phyloP scores from a whole-genome alignment of 148 eudicot species.

The Rhododendron griersonianum region DNA sequence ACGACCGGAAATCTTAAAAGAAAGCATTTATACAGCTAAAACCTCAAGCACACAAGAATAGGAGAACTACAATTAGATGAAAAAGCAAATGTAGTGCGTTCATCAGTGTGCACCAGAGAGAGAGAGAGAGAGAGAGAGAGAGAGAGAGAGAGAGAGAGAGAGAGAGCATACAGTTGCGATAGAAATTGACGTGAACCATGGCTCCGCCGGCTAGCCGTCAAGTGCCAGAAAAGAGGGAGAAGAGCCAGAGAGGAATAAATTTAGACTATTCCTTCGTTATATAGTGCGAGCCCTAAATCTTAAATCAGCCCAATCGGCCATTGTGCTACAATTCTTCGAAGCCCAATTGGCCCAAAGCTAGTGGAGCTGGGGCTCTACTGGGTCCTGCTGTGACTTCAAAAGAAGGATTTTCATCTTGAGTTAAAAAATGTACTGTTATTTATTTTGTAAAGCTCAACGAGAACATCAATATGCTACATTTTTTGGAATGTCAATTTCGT shows the following conservation, averaged over 20 bases:
- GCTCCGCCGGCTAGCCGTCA: slow-evolving; percentile 11
- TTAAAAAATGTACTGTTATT: too few relatives aligned
- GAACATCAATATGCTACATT: too few relatives aligned
- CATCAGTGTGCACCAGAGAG: background rate
- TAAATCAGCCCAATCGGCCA: background rate
- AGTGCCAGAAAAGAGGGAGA: background rate
- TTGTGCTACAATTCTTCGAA: background rate
- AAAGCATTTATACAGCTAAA: background rate
- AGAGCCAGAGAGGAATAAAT: background rate
- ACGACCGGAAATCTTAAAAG: background rate
- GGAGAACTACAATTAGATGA: background rate
- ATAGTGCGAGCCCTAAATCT: background rate
- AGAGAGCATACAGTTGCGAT: slow-evolving; percentile 7
- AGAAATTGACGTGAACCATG: slow-evolving; percentile 13
- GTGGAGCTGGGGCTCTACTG: background rate
- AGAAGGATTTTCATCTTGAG: too few relatives aligned
- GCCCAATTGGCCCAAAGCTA: background rate
- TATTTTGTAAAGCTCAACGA: background rate
- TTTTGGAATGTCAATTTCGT: too few relatives aligned
- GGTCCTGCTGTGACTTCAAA: too few relatives aligned
- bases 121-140: background rate
- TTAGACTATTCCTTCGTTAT: background rate
- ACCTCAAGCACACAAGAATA: background rate
- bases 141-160: background rate
- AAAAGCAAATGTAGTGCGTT: background rate